Conservation (phyloP, 768 basidiomycete species). For the Lanmaoa rubissima region DNA sequence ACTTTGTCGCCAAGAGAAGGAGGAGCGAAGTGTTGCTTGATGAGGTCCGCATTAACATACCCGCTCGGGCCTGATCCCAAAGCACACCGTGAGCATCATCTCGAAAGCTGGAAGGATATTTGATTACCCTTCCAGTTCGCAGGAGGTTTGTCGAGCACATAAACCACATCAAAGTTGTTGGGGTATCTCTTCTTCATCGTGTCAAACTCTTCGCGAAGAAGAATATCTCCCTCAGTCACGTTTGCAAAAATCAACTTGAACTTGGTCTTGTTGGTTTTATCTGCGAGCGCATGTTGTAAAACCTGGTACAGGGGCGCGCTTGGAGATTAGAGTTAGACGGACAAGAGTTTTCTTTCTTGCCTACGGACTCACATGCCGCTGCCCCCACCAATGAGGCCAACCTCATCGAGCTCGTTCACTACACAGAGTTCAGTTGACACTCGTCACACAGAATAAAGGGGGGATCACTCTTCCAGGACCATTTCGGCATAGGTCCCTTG, state of each 20-base stretch:
- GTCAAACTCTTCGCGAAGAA: conserved; percentile 78
- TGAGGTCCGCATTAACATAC: conserved; percentile 67
- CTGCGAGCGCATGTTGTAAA: conserved; percentile 67
- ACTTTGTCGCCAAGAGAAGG: conserved; percentile 69
- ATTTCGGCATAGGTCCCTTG: conserved; percentile 91
- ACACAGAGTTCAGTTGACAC: conserved; percentile 3
- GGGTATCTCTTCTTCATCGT: conserved; percentile 65
- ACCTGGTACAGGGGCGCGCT: conserved; percentile 87
- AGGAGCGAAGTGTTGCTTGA: conserved; percentile 71
- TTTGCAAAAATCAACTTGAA: conserved; percentile 93
- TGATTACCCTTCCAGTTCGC: conserved; percentile 55
- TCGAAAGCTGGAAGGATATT: neutral
- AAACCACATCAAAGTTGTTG: conserved; percentile 75
- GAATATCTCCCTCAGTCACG: conserved; percentile 85
- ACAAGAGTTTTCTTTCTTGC: neutral
- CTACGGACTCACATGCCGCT: conserved; percentile 72
- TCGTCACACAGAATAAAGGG: neutral
- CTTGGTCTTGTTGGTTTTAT: conserved; percentile 85
- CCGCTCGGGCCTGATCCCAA: conserved; percentile 57
- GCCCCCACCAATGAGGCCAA: conserved; percentile 90
- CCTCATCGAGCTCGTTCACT: conserved; percentile 83
- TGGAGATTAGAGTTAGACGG: conserved; percentile 5
- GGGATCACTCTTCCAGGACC: conserved; percentile 71
- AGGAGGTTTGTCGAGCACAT: conserved; percentile 78
- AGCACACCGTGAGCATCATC: conserved; percentile 4